Evolutionary conservation across 495 filamentous ascomycete genomes (phyloP), one percentile per base, ranked within the genome.

Genomic region (Neurospora cerealis): DNA sequence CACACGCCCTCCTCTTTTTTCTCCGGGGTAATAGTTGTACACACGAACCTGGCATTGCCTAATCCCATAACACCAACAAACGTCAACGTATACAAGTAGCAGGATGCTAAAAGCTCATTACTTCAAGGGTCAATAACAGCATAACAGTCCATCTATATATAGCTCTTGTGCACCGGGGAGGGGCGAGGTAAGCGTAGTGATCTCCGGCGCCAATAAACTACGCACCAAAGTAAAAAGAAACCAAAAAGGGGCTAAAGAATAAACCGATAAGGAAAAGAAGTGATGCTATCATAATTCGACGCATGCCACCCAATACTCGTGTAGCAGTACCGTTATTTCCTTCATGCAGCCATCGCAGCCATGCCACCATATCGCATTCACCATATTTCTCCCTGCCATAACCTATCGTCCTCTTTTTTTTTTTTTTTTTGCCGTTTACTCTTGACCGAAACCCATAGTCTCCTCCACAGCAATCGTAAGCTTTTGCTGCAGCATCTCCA

Each of bases 401-500:
- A 66, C 28, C 7, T 9, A 19, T 66, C 54, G 7, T 15, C 34
- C 48, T 7, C n/a, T 9, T 11, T 37, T 15, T 37, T 7, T 28
- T 28, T 28, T 17, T 7, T 28, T 9, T 11, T 37, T 15, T 37
- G 32, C 24, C 24, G 44, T 17, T 76, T 85, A 99, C 86, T 99
- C 96, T 84, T 99, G 96, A 70, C 96, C 96, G 81, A 99, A 99
- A 73, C 96, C 96, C 86, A 99, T 93, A 11, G 96, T 99, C 85
- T 99, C 96, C 85, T 99, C 96, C 73, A 99, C 96, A 6, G 96
- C 96, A 79, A 96, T 95, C 37, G 93, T 95, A 80, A 99, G 83
- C 84, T 98, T 99, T 77, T 89, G 85, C 79, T 95, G 89, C 75
- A 99, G 85, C 76, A 89, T 87, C 38, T 98, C 94, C 77, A 94